Percentiles rank a stretch among this genome's conserved stretches.
Conservation (phyloP, 169 alveolate species). For the Plasmodium blacklocki region DNA sequence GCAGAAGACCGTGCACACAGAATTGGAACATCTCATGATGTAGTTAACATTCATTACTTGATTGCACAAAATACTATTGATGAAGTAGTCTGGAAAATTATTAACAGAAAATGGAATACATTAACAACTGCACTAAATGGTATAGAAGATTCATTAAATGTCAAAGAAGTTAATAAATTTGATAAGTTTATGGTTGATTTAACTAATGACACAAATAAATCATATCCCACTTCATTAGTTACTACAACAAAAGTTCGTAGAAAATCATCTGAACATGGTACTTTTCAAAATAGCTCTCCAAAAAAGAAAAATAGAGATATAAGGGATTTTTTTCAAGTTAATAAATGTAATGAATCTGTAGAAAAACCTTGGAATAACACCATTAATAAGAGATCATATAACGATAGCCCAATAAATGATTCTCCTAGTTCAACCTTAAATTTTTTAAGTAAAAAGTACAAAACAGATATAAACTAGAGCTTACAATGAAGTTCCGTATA, state of each 20-base stretch:
- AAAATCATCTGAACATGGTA: conserved; percentile 34
- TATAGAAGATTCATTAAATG: conserved; percentile 72
- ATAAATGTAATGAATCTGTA: conserved; percentile 13
- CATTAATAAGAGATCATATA: conserved; percentile 19
- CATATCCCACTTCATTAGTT: conserved; percentile 60
- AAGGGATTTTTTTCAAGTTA: conserved; percentile 44
- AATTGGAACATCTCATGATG: conserved; percentile 91
- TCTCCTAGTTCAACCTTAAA: conserved; percentile 9
- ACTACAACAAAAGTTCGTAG: conserved; percentile 44
- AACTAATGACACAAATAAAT: conserved; percentile 61
- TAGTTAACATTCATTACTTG: conserved; percentile 88
- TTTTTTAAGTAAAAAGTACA: conserved; percentile 14
- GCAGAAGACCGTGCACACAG: conserved; percentile 99
- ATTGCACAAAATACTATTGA: conserved; percentile 90
- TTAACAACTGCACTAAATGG: conserved; percentile 87
- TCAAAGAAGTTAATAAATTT: conserved; percentile 61
- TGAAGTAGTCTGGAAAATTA: conserved; percentile 86
- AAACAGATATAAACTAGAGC: conserved; percentile 22
- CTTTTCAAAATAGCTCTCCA: neutral
- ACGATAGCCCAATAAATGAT: conserved; percentile 21
- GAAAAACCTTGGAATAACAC: conserved; percentile 19
- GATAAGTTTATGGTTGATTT: conserved; percentile 62
- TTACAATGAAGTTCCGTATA: neutral
- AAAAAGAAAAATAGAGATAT: conserved; percentile 35
- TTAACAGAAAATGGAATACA: conserved; percentile 86